Conservation (phyloP, 2,329 filamentous ascomycete genomes). For the Aspergillus fischeri region DNA sequence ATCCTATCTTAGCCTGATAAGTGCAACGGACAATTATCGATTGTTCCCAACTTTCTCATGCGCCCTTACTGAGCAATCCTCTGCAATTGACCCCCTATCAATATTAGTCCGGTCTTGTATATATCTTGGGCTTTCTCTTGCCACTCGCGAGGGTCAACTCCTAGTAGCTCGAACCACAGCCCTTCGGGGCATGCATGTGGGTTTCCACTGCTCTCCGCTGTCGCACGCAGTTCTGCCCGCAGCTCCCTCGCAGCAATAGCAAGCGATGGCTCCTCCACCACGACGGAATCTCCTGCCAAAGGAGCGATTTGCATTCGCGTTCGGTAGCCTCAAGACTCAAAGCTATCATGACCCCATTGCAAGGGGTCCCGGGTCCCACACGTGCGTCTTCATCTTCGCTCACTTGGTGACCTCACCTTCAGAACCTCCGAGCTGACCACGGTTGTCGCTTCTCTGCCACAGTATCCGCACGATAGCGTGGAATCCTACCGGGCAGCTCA, state of each 20-base stretch:
- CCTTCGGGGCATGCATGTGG: conserved; percentile 20
- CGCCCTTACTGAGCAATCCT: background rate
- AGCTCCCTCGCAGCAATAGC: conserved; percentile 9
- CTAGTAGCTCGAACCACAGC: conserved; percentile 9
- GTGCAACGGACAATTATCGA: background rate
- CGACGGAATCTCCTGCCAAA: conserved; percentile 51
- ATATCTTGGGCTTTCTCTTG: background rate
- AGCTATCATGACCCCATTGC: conserved; percentile 63
- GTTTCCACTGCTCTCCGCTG: conserved; percentile 4
- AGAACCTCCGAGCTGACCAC: background rate
- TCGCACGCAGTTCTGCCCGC: background rate
- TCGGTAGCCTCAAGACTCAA: conserved; percentile 65
- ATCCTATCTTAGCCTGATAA: background rate
- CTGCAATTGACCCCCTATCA: background rate
- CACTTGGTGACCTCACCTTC: background rate
- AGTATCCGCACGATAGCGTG: conserved; percentile 79
- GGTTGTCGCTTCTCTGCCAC: conserved; percentile 5
- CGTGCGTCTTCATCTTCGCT: conserved; percentile 42
- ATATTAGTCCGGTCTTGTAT: background rate
- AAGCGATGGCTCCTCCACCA: conserved; percentile 36
- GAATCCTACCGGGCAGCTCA: conserved; percentile 78
- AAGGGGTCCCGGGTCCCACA: conserved; percentile 53
- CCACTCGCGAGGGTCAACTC: background rate
- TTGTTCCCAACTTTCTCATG: background rate
- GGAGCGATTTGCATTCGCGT: conserved; percentile 64